These are phyloP conservation scores for Hanseniaspora meyeri DNA, from an alignment of 805 yeast genomes.

Conservation along the genomic window DNA sequence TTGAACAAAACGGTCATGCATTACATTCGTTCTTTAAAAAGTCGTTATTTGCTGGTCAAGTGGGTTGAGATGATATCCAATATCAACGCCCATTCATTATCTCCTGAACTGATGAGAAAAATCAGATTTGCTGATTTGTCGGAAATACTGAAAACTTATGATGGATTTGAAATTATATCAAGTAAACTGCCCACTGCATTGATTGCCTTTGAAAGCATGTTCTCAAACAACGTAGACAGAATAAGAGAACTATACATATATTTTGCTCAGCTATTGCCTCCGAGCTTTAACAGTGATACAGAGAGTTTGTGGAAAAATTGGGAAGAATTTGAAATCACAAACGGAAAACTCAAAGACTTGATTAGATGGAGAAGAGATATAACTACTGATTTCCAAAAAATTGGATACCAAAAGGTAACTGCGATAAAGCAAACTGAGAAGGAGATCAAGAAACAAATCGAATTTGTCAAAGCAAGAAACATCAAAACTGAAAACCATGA, in stretches of 20 bases:
- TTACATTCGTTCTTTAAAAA: background rate
- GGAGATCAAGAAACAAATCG: constrained; percentile 40
- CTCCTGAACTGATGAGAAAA: background rate
- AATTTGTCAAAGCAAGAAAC: constrained; percentile 9
- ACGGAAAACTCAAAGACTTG: constrained; percentile 46
- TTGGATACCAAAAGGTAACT: background rate
- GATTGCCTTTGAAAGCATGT: background rate
- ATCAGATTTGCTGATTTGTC: constrained; percentile 1
- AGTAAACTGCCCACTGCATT: background rate
- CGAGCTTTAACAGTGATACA: constrained; percentile 13
- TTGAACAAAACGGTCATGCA: background rate
- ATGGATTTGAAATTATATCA: background rate
- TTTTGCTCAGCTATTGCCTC: constrained; percentile 6
- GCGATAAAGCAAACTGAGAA: constrained; percentile 21
- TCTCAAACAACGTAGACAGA: background rate
- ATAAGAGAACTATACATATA: constrained; percentile 6
- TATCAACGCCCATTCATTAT: background rate
- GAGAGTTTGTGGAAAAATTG: constrained; percentile 48
- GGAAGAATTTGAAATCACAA: constrained; percentile 58
- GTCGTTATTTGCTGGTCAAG: background rate
- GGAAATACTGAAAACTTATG: background rate
- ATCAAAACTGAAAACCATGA: background rate
- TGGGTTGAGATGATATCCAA: constrained; percentile 9
- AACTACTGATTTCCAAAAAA: background rate
- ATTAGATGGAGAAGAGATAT: constrained; percentile 4